Base-by-base conservation (phyloP, 2,329 filamentous ascomycete species). In the Dothidotthia symphoricarpi region DNA sequence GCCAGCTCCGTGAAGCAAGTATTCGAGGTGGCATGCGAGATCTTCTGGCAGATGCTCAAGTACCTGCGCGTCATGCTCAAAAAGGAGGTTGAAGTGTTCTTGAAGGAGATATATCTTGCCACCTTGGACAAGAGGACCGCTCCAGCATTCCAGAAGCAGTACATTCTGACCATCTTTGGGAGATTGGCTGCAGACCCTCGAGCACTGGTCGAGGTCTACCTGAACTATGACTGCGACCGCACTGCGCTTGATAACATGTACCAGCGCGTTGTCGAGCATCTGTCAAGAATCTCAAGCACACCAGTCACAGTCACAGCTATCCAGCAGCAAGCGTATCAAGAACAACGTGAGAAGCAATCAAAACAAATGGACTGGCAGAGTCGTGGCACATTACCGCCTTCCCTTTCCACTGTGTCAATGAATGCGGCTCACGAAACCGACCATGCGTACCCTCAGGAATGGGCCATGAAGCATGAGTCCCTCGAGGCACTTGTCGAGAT, bases 221-320 rank as follows among this genome's bases (percentile, higher is more conserved):
- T 98, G 47, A 98, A 98, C 67, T 98, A 98, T 61, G 93, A 98
- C 64, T 98, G 93, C 69, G 94, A 97, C 59, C 80, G 91, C 43
- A 89, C 88, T 27, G 82, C 82, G 8, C 80, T 97, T 43, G 91
- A 97, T 69, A 98, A 98, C 67, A 93, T 97, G 67, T 98, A 95
- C 65, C 93, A 98, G 68, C 75, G 79, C 53, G 83, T 97, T 36
- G 90, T 98, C 33, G 94, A 98, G 64, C 89, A 97, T 66, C 73
- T 98, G 13, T 93, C 91, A 22, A 85, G 85, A 54, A 86, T 95
- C 54, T 87, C 89, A 2, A 93, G 86, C 36, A 77, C 83, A 8
- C 83, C 90, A 1, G 83, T 95, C 4, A 66, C 81, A 8, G 81
- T 95, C 26, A 88, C 82, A 2, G 73, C 85, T 1, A 68, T 81